phyloP scores from a whole-genome alignment of 2,329 filamentous ascomycete genomes.

The Emergomyces pasteurianus region DNA sequence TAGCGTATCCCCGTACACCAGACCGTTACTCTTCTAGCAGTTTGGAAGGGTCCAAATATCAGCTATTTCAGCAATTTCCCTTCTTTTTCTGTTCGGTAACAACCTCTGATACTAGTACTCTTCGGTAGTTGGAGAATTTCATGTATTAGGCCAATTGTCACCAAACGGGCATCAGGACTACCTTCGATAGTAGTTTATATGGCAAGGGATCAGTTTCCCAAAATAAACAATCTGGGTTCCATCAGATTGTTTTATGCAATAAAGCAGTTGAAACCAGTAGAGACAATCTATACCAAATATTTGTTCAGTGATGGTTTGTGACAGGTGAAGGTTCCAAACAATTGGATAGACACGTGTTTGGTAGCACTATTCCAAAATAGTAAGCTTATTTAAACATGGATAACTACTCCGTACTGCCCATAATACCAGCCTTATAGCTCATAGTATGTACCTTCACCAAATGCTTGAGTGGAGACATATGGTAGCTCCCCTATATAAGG shows the following conservation, averaged over 20 bases:
- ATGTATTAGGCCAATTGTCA: not conserved
- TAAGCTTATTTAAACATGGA: too few relatives aligned
- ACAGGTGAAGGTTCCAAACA: not conserved
- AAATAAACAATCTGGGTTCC: not conserved
- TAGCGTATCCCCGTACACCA: not conserved
- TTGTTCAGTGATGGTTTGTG: not conserved
- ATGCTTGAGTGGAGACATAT: too few relatives aligned
- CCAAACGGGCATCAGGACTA: not conserved
- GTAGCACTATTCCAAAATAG: not conserved
- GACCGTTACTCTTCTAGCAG: not conserved
- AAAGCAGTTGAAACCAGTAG: not conserved
- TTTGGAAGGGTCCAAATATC: not conserved
- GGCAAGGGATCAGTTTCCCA: not conserved
- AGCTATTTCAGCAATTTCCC: not conserved
- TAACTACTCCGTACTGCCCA: too few relatives aligned
- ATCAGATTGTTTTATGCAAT: not conserved
- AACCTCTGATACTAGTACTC: not conserved
- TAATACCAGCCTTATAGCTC: too few relatives aligned
- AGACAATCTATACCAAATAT: not conserved
- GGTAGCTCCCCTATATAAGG: too few relatives aligned
- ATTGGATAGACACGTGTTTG: not conserved
- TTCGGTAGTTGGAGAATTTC: not conserved
- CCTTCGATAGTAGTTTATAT: not conserved
- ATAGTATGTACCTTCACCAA: too few relatives aligned
- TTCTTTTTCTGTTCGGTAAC: not conserved